Percentiles rank a stretch among this genome's conserved stretches.
Evolutionary conservation across 306 rosid genomes (phyloP).

Genomic region (Hippophae gyantsensis): DNA sequence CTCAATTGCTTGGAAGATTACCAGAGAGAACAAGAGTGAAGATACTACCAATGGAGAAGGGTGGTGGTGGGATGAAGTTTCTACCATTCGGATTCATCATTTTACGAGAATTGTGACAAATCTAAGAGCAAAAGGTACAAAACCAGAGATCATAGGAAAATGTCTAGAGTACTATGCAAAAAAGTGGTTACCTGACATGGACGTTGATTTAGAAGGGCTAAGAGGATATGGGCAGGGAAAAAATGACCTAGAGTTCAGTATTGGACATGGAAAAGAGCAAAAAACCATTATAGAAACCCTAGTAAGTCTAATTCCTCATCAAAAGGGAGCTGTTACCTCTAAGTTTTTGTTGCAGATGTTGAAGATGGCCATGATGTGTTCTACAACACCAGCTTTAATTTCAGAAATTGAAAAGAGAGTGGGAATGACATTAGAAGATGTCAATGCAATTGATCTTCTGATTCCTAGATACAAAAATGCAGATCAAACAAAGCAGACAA

Average conservation of each 20-base stretch:
- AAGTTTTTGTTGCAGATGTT: conserved; percentile 67
- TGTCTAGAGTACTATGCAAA: conserved; percentile 72
- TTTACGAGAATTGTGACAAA: conserved; percentile 60
- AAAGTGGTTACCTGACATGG: conserved; percentile 60
- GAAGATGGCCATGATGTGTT: conserved; percentile 76
- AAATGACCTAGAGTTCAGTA: conserved; percentile 50
- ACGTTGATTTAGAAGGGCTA: conserved; percentile 57
- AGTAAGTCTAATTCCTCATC: conserved; percentile 69
- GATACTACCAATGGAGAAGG: conserved; percentile 38
- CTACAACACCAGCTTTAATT: conserved; percentile 66
- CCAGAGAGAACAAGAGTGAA: conserved; percentile 35
- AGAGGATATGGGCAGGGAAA: conserved; percentile 61
- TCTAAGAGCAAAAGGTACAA: conserved; percentile 51
- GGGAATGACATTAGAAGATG: conserved; percentile 76
- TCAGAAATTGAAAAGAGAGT: conserved; percentile 86
- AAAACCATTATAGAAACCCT: conserved; percentile 65
- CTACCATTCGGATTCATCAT: conserved; percentile 52
- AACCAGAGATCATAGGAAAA: conserved; percentile 57
- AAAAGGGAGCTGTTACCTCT: conserved; percentile 71
- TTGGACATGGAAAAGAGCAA: conserved; percentile 51
- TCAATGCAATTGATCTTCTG: conserved; percentile 69
- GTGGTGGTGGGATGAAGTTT: conserved; percentile 59
- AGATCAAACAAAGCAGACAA: conserved; percentile 41
- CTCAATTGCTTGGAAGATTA: conserved; percentile 80
- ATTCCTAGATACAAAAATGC: conserved; percentile 62